Evolutionary conservation across 148 eudicot species (phyloP), one percentile per base, ranked within the genome.

Genomic region (Chenopodium suecicum): DNA sequence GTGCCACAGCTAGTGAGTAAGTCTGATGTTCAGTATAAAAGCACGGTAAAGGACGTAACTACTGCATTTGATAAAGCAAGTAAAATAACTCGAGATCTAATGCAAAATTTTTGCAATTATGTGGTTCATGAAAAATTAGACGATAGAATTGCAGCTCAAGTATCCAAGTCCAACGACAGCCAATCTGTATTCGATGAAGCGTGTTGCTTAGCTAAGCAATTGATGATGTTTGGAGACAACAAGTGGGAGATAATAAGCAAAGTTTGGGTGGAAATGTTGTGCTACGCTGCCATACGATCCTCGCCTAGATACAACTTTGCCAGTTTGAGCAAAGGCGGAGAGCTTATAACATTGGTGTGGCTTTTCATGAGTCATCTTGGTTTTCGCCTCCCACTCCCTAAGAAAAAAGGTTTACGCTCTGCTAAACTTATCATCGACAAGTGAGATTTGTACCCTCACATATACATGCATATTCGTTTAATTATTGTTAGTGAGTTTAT

Each of bases 191-290:
- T 82, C 19, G 82, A 80, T 11, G 84, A 84, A 20, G 86, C 84
- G 0, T 78, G 82, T 46, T 65, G 66, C 11, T 58, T 88, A 58
- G 88, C 88, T 0, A 65, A 46, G 47, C 19, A 82, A 72, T 77
- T 88, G 20, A 52, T 41, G 20, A 34, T 58, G 52, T 12, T 84
- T 7, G 74, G 56, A 16, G 29, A 64, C 0, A 32, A 50, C 0
- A 67, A 82, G 52, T 86, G 89, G 90, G 80, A 79, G 41, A n/a
- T 84, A 2, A 79, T 77, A 7, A 62, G 78, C 82, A 83, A 83
- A 31, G 88, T 85, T 0, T 88, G 88, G 90, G 77, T 85, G 14
- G 90, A 83, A 77, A n/a, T 88, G 56, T 7, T 85, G 27, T 78
- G 74, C 60, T 85, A 78, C 56, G 87, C 84, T 7, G 82, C 87